Evolutionary conservation across 2,329 filamentous ascomycete species (phyloP), one percentile per base, ranked within the genome.

Genomic region (Colletotrichum chlorophyti): DNA sequence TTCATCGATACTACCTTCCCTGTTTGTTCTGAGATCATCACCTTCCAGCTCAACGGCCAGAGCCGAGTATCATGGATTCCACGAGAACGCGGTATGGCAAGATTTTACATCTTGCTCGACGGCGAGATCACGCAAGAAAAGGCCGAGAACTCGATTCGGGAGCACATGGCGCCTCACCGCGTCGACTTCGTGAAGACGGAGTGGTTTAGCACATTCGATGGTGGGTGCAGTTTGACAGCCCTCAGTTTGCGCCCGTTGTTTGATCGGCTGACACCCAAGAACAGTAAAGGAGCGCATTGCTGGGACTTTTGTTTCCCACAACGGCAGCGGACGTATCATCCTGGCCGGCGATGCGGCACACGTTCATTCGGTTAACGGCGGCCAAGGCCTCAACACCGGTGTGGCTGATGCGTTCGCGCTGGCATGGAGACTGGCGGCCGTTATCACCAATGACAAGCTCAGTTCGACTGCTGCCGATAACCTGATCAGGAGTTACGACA

Each of bases 201-300:
- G 43, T 81, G 79, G 79, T 81, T 79, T 64, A 80, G 77, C 61
- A 79, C 76, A 5, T 81, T 80, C 43, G 75, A 78, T 27, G 75
- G 78, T 76, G 66, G 55, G 72, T 57, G 5, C 15, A 19, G 29
- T 27, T 10, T 17, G 27, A 17, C n/a, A n/a, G n/a, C n/a, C n/a
- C n/a, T n/a, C n/a, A n/a, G n/a, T n/a, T n/a, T n/a, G n/a, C n/a
- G n/a, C n/a, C n/a, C n/a, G n/a, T 11, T 14, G 10, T 8, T 17
- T 10, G 9, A 19, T 53, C 21, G 6, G 27, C 43, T 49, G 54
- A 48, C 31, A 14, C 26, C 11, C 15, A n/a, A 2, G 5, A 27
- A 32, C 26, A 77, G 76, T 78, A 49, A 78, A 77, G 47, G 83
- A 3, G 68, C 78, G 84, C 12, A 76, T 88, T 17, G 86, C 85